A percentile compares a stretch with the other conserved stretches of the same genome.
phyloP scores from a whole-genome alignment of 2,329 filamentous ascomycete species.

The Fusarium albosuccineum region DNA sequence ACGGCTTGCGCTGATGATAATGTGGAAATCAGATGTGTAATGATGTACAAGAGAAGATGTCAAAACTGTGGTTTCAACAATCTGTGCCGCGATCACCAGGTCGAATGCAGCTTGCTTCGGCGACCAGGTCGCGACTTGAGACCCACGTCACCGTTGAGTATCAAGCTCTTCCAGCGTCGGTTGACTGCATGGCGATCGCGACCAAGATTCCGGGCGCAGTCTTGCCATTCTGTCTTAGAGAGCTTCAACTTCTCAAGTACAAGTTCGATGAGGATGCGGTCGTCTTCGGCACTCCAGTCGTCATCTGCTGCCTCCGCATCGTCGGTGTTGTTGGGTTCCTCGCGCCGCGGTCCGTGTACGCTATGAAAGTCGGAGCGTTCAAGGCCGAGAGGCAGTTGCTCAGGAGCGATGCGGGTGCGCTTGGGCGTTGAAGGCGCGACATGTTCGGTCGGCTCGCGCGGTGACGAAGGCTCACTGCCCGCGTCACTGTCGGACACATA shows the following conservation, averaged over 20 bases:
- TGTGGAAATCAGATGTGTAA: constrained; percentile 20
- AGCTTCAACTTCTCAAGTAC: constrained; percentile 76
- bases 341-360: constrained; percentile 46
- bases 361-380: constrained; percentile 70
- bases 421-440: constrained; percentile 67
- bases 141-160: constrained; percentile 70
- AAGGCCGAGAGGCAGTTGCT: constrained; percentile 70
- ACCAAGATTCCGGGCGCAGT: constrained; percentile 73
- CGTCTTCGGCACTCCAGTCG: constrained; percentile 73
- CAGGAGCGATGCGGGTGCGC: constrained; percentile 70
- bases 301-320: constrained; percentile 60
- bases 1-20: constrained; percentile 33
- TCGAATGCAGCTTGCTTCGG: constrained; percentile 64
- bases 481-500: constrained; percentile 55
- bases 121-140: constrained; percentile 63
- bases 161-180: constrained; percentile 73
- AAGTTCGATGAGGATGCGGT: constrained; percentile 74
- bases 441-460: constrained; percentile 29
- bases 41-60: constrained; percentile 35
- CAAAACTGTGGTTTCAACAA: background rate
- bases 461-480: constrained; percentile 47
- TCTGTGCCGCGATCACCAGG: constrained; percentile 60
- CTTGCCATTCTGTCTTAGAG: constrained; percentile 74
- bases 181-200: constrained; percentile 70
- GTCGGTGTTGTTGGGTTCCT: constrained; percentile 50